These are phyloP conservation scores for Phalaenopsis aphrodite DNA, from an alignment of 106 monocot genomes.

Conservation along the genomic window DNA sequence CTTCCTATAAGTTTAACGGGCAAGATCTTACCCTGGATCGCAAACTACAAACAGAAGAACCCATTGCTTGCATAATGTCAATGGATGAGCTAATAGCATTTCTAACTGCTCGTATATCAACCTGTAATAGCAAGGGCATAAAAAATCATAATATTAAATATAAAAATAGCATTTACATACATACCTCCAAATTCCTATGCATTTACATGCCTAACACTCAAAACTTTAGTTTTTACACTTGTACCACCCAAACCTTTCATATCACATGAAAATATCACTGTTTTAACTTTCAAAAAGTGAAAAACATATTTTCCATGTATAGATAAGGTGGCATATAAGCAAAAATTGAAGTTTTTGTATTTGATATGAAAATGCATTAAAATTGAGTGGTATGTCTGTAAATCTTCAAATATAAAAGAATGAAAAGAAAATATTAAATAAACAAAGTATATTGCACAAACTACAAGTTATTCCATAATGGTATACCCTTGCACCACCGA, in stretches of 20 bases:
- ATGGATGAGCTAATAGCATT: slow-evolving; percentile 63
- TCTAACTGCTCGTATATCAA: slow-evolving; percentile 42
- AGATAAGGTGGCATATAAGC: too few relatives aligned
- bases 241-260: too few relatives aligned
- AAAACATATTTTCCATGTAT: too few relatives aligned
- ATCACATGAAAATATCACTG: too few relatives aligned
- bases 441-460: background rate
- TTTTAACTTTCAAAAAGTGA: too few relatives aligned
- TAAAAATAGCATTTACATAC: too few relatives aligned
- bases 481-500: slow-evolving; percentile 64
- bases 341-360: too few relatives aligned
- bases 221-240: too few relatives aligned
- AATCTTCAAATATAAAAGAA: background rate
- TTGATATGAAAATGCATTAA: too few relatives aligned
- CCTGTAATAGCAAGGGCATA: slow-evolving; percentile 21
- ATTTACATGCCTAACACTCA: too few relatives aligned
- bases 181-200: too few relatives aligned
- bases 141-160: background rate
- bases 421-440: background rate
- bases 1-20: background rate
- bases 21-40: slow-evolving; percentile 45
- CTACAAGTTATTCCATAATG: background rate
- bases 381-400: too few relatives aligned
- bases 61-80: slow-evolving; percentile 78
- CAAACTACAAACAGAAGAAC: slow-evolving; percentile 54